phyloP scores from a whole-genome alignment of 164 flowering plant species.

The Umbilicus rupestris region DNA sequence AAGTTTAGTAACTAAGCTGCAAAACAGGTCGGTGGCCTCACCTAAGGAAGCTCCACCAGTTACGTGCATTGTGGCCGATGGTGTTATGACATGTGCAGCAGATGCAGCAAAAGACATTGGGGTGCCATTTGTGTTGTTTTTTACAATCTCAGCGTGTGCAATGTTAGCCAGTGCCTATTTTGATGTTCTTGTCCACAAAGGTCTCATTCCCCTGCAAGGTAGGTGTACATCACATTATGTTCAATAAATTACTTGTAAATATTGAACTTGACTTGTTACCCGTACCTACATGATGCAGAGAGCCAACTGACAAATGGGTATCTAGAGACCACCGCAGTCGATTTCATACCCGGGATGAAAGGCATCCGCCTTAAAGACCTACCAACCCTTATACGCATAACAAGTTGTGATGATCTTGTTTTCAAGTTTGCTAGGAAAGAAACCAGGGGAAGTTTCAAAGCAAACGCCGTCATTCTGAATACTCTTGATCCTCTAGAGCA shows the following conservation, averaged over 20 bases:
- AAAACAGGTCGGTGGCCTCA: neutral
- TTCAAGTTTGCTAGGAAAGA: slow-evolving; percentile 16
- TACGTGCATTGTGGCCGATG: slow-evolving; percentile 37
- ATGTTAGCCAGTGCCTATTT: slow-evolving; percentile 26
- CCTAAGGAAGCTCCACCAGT: slow-evolving; percentile 21
- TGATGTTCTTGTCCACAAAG: slow-evolving; percentile 11
- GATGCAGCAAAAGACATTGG: slow-evolving; percentile 33
- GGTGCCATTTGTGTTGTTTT: slow-evolving; percentile 28
- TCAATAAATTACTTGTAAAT: neutral
- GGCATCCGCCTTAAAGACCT: slow-evolving; percentile 19
- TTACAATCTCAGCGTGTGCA: slow-evolving; percentile 46
- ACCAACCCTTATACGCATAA: slow-evolving; percentile 19
- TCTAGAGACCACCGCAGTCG: slow-evolving; percentile 16
- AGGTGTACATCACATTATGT: neutral
- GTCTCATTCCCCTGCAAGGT: slow-evolving; percentile 21
- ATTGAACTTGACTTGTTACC: neutral
- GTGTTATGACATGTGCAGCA: slow-evolving; percentile 34
- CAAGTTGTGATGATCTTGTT: slow-evolving; percentile 31
- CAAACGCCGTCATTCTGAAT: slow-evolving; percentile 29
- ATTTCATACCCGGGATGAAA: slow-evolving; percentile 26
- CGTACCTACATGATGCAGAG: neutral
- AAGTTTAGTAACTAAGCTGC: slow-evolving; percentile 20
- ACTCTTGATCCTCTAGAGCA: slow-evolving; percentile 28
- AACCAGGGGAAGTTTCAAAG: slow-evolving; percentile 4
- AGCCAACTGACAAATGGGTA: slow-evolving; percentile 22